Base-by-base conservation (phyloP, 1,139 yeast genomes). In the Geotrichum reessii region DNA sequence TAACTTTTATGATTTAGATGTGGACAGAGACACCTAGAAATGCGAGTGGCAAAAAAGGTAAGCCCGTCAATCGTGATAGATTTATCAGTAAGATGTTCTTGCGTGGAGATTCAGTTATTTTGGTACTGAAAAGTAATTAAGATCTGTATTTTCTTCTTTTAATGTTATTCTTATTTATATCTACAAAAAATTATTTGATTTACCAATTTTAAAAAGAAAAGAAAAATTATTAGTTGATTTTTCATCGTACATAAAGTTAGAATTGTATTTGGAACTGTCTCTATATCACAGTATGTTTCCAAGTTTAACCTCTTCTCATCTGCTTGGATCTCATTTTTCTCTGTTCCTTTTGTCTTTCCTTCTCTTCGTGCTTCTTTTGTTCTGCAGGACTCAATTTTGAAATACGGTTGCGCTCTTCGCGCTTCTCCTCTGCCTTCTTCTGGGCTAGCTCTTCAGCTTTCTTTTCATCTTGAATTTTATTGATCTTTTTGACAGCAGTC, bases 81-180 rank as follows among this genome's bases (percentile, higher is more conserved):
- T 93, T 89, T 69, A 84, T 93, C 14, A 82, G 92, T 63, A 93
- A 93, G 73, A 78, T 93, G 82, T 95, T 93, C 69, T 77, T 93
- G 57, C 81, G 99, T 72, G 99, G 99, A 0, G 99, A 93, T 73
- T 87, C 97, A 0, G 96, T 93, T 33, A 88, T 93, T 61, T 85
- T 93, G 47, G 84, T 93, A 2, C 77, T 92, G 65, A 67, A 69
- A 54, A 62, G 66, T 33, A 60, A 66, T 21, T 55, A 51, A 53
- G 46, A 3, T 14, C 21, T 54, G 62, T 62, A 21, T 53, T 63
- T 52, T 63, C 57, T 60, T 59, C 60, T 64, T 73, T 79, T 69
- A 75, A 76, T 63, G 71, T 75, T 65, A 72, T 71, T 72, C 83
- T 79, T 67, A 83, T 75, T 63, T 76, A 78, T 67, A 81, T 80